phyloP scores from a whole-genome alignment of 2,329 filamentous ascomycete genomes.

The Colletotrichum trifolii region DNA sequence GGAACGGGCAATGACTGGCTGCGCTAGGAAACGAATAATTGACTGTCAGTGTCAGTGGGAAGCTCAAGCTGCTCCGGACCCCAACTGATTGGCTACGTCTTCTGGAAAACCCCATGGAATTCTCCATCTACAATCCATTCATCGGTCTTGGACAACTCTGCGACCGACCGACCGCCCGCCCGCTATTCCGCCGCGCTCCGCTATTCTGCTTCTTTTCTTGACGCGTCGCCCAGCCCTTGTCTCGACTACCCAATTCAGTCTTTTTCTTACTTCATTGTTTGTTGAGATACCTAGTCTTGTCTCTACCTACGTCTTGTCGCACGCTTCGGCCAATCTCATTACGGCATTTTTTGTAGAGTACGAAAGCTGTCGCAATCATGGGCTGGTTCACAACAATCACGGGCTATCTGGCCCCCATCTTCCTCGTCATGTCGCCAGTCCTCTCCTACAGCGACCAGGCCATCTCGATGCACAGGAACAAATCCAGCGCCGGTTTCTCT shows the following conservation, averaged over 20 bases:
- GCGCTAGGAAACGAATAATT: constrained; percentile 34
- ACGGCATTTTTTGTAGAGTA: neutral
- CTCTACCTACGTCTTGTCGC: neutral
- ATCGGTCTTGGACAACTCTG: constrained; percentile 23
- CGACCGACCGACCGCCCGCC: constrained; percentile 21
- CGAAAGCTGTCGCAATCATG: constrained; percentile 15
- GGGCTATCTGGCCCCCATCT: constrained; percentile 70
- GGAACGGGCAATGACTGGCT: constrained; percentile 24
- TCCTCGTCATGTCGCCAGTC: constrained; percentile 72
- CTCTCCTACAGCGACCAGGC: constrained; percentile 75
- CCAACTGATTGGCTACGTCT: constrained; percentile 24
- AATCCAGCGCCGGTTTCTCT: constrained; percentile 75
- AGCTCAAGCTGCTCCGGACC: constrained; percentile 20
- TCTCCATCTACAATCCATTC: constrained; percentile 24
- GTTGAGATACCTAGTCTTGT: neutral
- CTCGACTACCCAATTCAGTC: neutral
- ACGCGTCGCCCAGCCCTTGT: constrained; percentile 23
- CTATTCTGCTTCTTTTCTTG: constrained; percentile 30
- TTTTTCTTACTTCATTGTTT: neutral
- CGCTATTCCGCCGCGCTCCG: constrained; percentile 6
- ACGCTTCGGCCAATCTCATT: too few relatives aligned
- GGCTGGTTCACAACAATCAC: constrained; percentile 52
- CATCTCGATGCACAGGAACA: constrained; percentile 71
- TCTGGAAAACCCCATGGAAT: constrained; percentile 4
- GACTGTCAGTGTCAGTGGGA: constrained; percentile 1